Percentiles rank a stretch among this genome's conserved stretches.
These are phyloP conservation scores for Pseudohalonectria lignicola DNA, from an alignment of 2,329 filamentous ascomycete species.

Conservation along the genomic window DNA sequence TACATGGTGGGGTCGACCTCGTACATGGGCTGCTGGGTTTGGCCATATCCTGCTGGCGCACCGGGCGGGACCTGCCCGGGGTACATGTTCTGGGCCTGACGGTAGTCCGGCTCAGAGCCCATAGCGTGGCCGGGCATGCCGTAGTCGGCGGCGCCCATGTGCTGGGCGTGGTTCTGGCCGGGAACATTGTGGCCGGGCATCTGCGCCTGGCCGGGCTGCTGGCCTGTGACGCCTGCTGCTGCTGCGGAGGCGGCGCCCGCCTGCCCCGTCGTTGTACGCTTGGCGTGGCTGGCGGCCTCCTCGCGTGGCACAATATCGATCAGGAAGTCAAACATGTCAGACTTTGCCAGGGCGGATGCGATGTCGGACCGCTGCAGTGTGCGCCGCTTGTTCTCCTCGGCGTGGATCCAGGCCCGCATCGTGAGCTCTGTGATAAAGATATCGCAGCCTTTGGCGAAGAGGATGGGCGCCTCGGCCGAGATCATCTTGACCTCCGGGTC, in stretches of 20 bases:
- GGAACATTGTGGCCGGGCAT: slow-evolving; percentile 43
- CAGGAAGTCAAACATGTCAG: slow-evolving; percentile 99
- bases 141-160: slow-evolving; percentile 46
- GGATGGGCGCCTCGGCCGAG: slow-evolving; percentile 90
- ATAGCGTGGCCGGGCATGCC: slow-evolving; percentile 46
- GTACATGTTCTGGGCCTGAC: slow-evolving; percentile 72
- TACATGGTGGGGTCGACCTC: slow-evolving; percentile 74
- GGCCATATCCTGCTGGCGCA: slow-evolving; percentile 61
- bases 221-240: slow-evolving; percentile 30
- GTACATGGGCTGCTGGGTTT: slow-evolving; percentile 72
- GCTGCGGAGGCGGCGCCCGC: slow-evolving; percentile 18
- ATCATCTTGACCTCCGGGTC: slow-evolving; percentile 99
- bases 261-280: slow-evolving; percentile 53
- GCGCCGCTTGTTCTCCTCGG: slow-evolving; percentile 95
- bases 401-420: slow-evolving; percentile 99
- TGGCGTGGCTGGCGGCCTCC: slow-evolving; percentile 77
- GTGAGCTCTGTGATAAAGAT: slow-evolving; percentile 99
- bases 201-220: slow-evolving; percentile 36
- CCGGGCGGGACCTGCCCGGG: slow-evolving; percentile 66
- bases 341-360: slow-evolving; percentile 88
- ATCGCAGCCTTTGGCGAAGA: slow-evolving; percentile 97
- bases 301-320: slow-evolving; percentile 98
- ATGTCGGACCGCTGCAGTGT: slow-evolving; percentile 95
- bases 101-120: slow-evolving; percentile 65
- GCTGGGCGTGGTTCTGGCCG: slow-evolving; percentile 44